Evolutionary conservation across 176 grass and related monocot genomes (phyloP), one percentile per base, ranked within the genome.

Genomic region (Lolium rigidum): DNA sequence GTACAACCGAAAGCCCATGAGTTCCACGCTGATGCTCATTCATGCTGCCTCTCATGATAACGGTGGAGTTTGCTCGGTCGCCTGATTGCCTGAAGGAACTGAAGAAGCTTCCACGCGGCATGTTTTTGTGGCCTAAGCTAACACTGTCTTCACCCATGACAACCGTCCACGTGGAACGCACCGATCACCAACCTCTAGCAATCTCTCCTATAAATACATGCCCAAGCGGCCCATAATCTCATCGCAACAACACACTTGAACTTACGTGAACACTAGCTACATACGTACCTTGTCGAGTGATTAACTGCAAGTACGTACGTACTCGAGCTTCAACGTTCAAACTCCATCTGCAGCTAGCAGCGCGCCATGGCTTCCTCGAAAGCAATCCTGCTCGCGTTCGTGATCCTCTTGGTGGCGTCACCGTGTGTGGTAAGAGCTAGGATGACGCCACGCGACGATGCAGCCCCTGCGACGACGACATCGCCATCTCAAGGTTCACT

Each of bases 171-270:
- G 63, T 67, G 63, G 63, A 15, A 8, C 14, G 56, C 82, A 72
- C 57, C 31, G 5, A n/a, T 44, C 20, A 44, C 58, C 59, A 3
- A 35, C 26, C 28, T 16, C 14, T 7, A 43, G 41, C 41, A 6
- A 5, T 3, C 14, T 79, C 16, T 1, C 46, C 74, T 86, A 86
- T 86, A 86, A 86, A 70, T 86, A 46, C 75, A 78, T 79, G 62
- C 49, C 75, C 63, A 6, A 70, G 2, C 51, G 10, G 62, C 63
- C 28, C 62, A 58, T 11, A 10, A 48, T 79, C 38, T 67, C 63
- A 67, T 56, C 51, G 21, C 75, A 69, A 28, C 14, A 20, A 59
- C 71, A 26, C 38, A 43, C 28, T 25, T 18, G 25, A 28, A 64
- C 61, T 10, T 64, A 64, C 61, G 24, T 64, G 61, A 64, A 28